Base-by-base conservation (phyloP, 75 land plant genomes). In the Isoetes taiwanensis region DNA sequence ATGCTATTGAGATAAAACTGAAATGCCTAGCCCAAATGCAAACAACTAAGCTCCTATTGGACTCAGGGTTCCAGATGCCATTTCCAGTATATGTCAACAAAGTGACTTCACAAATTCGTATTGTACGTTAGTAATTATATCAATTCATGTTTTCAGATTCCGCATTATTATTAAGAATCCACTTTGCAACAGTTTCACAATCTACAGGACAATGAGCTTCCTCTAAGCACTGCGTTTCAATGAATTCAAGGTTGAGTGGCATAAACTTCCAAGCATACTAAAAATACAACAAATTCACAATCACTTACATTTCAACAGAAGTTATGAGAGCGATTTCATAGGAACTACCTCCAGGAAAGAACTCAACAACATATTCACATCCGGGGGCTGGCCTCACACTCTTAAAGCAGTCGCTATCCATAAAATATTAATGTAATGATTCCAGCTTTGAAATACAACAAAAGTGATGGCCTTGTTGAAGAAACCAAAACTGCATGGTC, bases 91-190 rank as follows among this genome's bases (percentile, higher is more conserved):
- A n/a, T n/a, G n/a, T n/a, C n/a, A n/a, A n/a, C n/a, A n/a, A n/a
- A n/a, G n/a, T n/a, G n/a, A n/a, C n/a, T n/a, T n/a, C n/a, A n/a
- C n/a, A n/a, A n/a, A 16, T n/a, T n/a, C n/a, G n/a, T n/a, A n/a
- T n/a, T n/a, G n/a, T 37, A 28, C 16, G 60, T 14, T 40, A 32
- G 50, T 19, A 3, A 20, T n/a, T 54, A 17, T 68, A 85, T 87
- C 93, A 86, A 27, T 84, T 86, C 93, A 85, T 88, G 64, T 85
- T 85, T 35, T 85, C 91, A 46, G 96, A 89, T 52, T 89, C 96
- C 11, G 96, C 91, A 64, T 81, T 74, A 65, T 89, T 89, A 73
- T 89, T 89, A 50, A 85, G 41, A 54, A 89, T 82, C 96, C 96
- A 89, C 61, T 79, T 89, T 34, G 77, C 70, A 20, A 89, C 96